Evolutionary conservation across 2,329 filamentous ascomycete genomes (phyloP).

Genomic region (Hysterium pulicare): DNA sequence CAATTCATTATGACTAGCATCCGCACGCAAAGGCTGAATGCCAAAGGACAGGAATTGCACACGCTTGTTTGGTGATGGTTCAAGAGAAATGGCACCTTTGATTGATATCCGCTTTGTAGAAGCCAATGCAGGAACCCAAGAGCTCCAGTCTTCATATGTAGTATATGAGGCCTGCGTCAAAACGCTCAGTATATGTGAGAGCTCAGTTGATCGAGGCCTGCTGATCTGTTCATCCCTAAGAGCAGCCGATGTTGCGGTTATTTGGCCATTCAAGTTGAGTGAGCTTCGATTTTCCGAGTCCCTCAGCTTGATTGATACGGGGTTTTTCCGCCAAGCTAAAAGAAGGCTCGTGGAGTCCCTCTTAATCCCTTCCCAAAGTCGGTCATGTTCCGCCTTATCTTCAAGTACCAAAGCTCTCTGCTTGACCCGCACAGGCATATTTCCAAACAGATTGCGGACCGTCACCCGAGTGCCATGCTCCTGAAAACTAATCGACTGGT

Average conservation of each 20-base stretch:
- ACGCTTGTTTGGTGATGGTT: constrained; percentile 67
- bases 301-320: constrained; percentile 57
- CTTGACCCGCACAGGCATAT: constrained; percentile 86
- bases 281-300: constrained; percentile 47
- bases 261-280: constrained; percentile 25
- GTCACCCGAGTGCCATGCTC: constrained; percentile 71
- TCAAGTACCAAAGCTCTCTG: constrained; percentile 60
- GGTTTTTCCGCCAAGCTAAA: constrained; percentile 64
- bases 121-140: constrained; percentile 71
- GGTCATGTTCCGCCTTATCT: constrained; percentile 52
- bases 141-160: constrained; percentile 47
- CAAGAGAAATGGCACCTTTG: constrained; percentile 66
- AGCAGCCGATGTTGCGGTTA: not conserved
- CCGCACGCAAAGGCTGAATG: constrained; percentile 60
- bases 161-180: constrained; percentile 65
- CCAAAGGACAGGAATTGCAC: constrained; percentile 81
- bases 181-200: constrained; percentile 37
- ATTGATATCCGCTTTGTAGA: constrained; percentile 61
- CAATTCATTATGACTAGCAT: constrained; percentile 60
- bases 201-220: constrained; percentile 15
- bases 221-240: not conserved
- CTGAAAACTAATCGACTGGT: constrained; percentile 55
- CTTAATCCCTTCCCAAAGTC: constrained; percentile 64
- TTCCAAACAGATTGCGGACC: constrained; percentile 80
- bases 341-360: constrained; percentile 60